Evolutionary conservation across 768 basidiomycete species (phyloP).

Genomic region (Lyophyllum atratum): DNA sequence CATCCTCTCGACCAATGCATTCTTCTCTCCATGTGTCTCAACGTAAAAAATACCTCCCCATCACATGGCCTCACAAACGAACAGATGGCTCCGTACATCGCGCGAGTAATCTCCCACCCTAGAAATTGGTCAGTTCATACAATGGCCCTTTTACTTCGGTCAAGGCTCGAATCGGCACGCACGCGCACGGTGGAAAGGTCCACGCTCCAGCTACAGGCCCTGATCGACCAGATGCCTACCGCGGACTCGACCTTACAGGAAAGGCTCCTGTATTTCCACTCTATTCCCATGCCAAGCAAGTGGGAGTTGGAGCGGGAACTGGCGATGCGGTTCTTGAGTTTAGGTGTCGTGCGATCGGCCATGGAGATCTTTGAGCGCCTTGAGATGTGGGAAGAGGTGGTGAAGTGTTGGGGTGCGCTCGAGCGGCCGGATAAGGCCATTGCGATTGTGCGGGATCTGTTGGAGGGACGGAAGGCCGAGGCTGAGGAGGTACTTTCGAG

Average conservation of each 20-base stretch:
- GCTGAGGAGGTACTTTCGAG: conserved; percentile 67
- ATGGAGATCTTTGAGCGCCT: conserved; percentile 91
- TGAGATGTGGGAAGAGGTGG: conserved; percentile 99
- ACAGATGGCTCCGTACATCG: conserved; percentile 91
- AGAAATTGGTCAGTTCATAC: conserved; percentile 96
- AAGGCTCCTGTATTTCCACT: conserved; percentile 78
- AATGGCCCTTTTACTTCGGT: conserved; percentile 92
- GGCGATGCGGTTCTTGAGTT: conserved; percentile 75
- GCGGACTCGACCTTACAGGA: conserved; percentile 74
- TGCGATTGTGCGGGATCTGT: conserved; percentile 78
- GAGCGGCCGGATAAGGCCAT: conserved; percentile 81
- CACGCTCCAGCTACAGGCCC: conserved; percentile 88
- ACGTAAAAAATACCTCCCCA: conserved; percentile 87
- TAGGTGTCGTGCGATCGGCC: conserved; percentile 89
- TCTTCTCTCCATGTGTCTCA: conserved; percentile 87
- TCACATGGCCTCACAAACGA: conserved; percentile 87
- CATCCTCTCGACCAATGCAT: conserved; percentile 95
- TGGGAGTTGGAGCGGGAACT: conserved; percentile 96
- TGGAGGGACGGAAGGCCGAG: conserved; percentile 85
- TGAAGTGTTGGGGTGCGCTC: conserved; percentile 81
- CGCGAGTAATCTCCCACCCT: conserved; percentile 87
- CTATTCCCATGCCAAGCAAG: conserved; percentile 79
- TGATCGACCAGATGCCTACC: conserved; percentile 96
- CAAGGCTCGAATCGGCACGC: conserved; percentile 85
- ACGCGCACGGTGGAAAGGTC: conserved; percentile 94